Conservation (phyloP, 2,329 filamentous ascomycete genomes). For the Neoarthrinium moseri region DNA sequence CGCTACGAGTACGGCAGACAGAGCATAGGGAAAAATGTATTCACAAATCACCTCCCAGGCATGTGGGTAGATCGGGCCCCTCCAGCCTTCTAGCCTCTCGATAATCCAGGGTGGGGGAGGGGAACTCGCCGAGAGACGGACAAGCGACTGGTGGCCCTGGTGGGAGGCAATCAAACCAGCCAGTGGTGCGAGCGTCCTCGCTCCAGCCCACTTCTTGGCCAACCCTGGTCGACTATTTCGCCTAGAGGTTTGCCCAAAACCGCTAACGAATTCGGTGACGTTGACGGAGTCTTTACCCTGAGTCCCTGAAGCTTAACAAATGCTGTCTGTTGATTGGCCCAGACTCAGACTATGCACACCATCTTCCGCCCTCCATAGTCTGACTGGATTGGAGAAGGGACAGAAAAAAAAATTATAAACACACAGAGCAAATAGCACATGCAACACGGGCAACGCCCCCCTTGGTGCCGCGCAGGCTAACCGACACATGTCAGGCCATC, state of each 20-base stretch:
- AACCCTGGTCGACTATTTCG: constrained; percentile 2
- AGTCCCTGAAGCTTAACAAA: constrained; percentile 26
- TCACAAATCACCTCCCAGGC: constrained; percentile 3
- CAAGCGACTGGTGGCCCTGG: constrained; percentile 6
- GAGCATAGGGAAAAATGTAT: constrained; percentile 7
- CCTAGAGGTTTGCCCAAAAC: constrained; percentile 10
- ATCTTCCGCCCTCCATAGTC: background rate
- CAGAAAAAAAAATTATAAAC: no score
- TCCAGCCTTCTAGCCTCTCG: constrained; percentile 9
- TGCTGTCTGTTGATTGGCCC: constrained; percentile 25
- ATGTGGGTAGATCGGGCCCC: constrained; percentile 14
- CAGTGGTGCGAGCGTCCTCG: constrained; percentile 1
- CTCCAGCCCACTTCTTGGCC: constrained; percentile 4
- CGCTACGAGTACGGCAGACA: constrained; percentile 9
- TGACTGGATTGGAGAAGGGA: background rate
- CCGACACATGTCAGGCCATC: no score
- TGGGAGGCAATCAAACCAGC: constrained; percentile 9
- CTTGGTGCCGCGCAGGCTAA: no score
- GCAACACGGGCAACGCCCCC: no score
- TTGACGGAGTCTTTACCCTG: constrained; percentile 23
- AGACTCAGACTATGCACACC: constrained; percentile 10
- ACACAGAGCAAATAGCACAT: no score
- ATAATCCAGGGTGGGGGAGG: constrained; percentile 12
- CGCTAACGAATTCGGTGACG: constrained; percentile 27
- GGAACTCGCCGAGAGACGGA: constrained; percentile 12